phyloP scores from a whole-genome alignment of 1,284 basidiomycete genomes.

The Coniferiporia weirii region DNA sequence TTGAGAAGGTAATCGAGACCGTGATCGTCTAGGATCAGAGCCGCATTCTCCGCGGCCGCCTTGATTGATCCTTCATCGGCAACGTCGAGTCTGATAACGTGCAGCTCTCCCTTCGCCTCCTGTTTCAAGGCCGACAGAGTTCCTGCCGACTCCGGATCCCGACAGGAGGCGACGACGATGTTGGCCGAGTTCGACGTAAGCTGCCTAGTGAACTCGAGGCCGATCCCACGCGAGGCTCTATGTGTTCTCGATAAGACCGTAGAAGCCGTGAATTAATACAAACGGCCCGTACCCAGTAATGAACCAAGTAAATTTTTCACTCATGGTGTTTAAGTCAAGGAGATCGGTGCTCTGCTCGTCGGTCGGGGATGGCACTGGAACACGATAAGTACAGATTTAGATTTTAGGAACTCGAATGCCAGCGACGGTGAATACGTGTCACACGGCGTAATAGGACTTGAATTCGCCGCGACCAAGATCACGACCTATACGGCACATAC shows the following conservation, averaged over 20 bases:
- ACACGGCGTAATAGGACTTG: too few species aligned
- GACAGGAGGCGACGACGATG: constrained; percentile 36
- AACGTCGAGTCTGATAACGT: constrained; percentile 34
- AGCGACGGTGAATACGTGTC: too few species aligned
- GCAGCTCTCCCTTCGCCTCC: constrained; percentile 25
- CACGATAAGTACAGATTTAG: too few species aligned
- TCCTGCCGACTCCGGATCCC: constrained; percentile 29
- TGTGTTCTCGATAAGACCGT: neutral
- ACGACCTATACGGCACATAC: too few species aligned
- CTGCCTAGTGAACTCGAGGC: constrained; percentile 35
- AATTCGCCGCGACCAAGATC: too few species aligned
- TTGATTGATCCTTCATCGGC: constrained; percentile 27
- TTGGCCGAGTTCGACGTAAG: constrained; percentile 30
- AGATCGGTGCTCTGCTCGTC: too few species aligned
- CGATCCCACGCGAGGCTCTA: constrained; percentile 38
- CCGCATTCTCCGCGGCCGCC: constrained; percentile 23
- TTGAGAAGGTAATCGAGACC: constrained; percentile 37
- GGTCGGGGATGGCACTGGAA: too few species aligned
- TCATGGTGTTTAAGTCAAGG: neutral
- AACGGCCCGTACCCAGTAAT: constrained; percentile 11
- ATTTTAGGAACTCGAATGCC: too few species aligned
- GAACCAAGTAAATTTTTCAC: constrained; percentile 7
- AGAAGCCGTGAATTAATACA: neutral
- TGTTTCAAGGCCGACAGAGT: constrained; percentile 26
- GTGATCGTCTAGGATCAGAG: constrained; percentile 25